Evolutionary conservation across 2,329 filamentous ascomycete genomes (phyloP), one percentile per base, ranked within the genome.

Genomic region (Cladosporium halotolerans): DNA sequence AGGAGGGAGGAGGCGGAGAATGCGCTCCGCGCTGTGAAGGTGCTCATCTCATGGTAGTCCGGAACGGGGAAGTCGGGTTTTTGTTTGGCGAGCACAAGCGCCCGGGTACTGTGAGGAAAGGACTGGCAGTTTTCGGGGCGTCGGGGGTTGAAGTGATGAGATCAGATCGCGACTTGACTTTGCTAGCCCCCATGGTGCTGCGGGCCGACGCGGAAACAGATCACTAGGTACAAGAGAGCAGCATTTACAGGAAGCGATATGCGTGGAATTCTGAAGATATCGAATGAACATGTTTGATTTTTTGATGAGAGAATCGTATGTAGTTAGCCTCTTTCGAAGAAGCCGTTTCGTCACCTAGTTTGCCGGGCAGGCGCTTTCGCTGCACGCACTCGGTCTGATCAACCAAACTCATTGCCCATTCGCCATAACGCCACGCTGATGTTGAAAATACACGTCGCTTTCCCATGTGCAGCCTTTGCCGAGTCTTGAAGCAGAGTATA

Each of bases 1-100:
- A 51, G 28, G 31, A 44, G 32, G 18, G 48, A 18, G 10, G 48
- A 51, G 6, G 48, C 48, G 38, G 48, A 38, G 48, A 44, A 43
- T 38, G 48, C 48, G 48, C 48, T 51, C 48, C 48, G 48, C 48
- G 48, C 40, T 44, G 28, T 42, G 23, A 23, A 23, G 41, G 32
- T 51, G 48, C 41, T 51, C 48, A 51, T 51, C 48, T 51, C 48
- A 51, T 51, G 48, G 48, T 41, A 51, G 31, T 49, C 13, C 8
- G n/a, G 23, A 5, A 13, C 5, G 4, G 11, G 3, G 6, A 3
- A 32, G 42, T 10, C 6, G 42, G 31, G 23, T 8, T 19, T n/a
- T 11, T 11, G 19, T 23, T 23, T 11, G 42, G 19, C 42, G 42
- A 42, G 23, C 16, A 14, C 16, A n/a, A 14, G 42, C 19, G 42